Base-by-base conservation (phyloP, 306 rosid genomes). In the Nissolia schottii region DNA sequence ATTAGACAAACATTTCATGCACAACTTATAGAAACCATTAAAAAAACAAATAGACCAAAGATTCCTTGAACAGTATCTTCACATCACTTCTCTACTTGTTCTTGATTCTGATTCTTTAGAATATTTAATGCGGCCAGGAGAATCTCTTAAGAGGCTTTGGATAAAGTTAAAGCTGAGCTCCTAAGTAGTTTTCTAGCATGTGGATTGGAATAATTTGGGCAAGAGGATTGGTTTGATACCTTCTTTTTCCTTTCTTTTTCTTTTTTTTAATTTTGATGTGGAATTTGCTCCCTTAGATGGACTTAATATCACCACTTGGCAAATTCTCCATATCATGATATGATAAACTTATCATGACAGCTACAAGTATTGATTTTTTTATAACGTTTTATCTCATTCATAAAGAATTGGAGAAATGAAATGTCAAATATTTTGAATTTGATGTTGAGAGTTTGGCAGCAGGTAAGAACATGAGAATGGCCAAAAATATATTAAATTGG, bases 131-230 rank as follows among this genome's bases (percentile, higher is more conserved):
- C 80, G 55, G 85, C 71, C 71, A 72, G 74, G 69, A 73, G 85
- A 83, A 83, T 86, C 87, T 75, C 27, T n/a, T n/a, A 15, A 62
- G 67, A 37, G 67, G 48, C 89, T 69, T 77, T 77, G 66, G 70
- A 64, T 64, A 76, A 84, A 86, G 87, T 67, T 67, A 81, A 81
- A 79, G 88, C n/a, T 61, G 84, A 87, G 80, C 84, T 84, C 88
- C 83, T 76, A 50, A 81, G 83, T 79, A 80, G 88, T 79, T 77
- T 43, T 72, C 25, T 63, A 74, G 81, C 86, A 81, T 74, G 87
- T 79, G 91, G 83, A 79, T 69, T 61, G 75, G 88, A 79, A 84
- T 79, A 79, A 64, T 53, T 61, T 54, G 40, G 22, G 51, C 77
- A 73, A 45, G 79, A 73, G 77, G 79, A 63, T 71, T 54, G 62